Evolutionary conservation across 2,329 filamentous ascomycete genomes (phyloP).

Genomic region (Fusarium verticillioides): DNA sequence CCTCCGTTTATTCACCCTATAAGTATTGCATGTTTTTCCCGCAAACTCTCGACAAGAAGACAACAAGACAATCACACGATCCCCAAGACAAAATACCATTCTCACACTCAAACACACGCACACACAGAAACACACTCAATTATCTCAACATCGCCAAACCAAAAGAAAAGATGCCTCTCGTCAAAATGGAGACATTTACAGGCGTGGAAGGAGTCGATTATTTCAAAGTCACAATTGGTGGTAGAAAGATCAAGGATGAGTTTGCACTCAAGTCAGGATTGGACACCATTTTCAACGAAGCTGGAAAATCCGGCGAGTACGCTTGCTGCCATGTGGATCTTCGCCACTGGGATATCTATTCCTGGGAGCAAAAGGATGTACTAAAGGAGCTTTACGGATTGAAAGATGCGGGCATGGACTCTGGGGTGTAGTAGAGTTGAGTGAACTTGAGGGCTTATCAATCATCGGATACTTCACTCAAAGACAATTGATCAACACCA

Average conservation of each 20-base stretch:
- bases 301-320: not conserved
- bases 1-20: accelerated
- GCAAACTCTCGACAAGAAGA: not conserved
- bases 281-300: not conserved
- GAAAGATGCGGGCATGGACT: not conserved
- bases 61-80: not conserved
- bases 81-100: not conserved
- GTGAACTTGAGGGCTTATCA: not conserved
- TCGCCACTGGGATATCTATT: not conserved
- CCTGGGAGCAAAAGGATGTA: not conserved
- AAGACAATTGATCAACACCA: not conserved
- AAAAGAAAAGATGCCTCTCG: not conserved
- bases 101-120: not conserved
- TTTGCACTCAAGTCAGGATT: not conserved
- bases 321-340: not conserved
- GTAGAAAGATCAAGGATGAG: not conserved
- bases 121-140: too few relatives aligned
- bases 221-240: not conserved
- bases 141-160: too few relatives aligned
- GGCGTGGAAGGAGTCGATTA: not conserved
- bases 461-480: too few relatives aligned
- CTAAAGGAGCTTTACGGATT: not conserved
- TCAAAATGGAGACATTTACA: not conserved
- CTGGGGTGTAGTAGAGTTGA: not conserved
- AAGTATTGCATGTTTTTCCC: not conserved